Percentiles rank a stretch among this genome's conserved stretches.
phyloP scores from a whole-genome alignment of 768 basidiomycete genomes.

The Termitomyces sp. region DNA sequence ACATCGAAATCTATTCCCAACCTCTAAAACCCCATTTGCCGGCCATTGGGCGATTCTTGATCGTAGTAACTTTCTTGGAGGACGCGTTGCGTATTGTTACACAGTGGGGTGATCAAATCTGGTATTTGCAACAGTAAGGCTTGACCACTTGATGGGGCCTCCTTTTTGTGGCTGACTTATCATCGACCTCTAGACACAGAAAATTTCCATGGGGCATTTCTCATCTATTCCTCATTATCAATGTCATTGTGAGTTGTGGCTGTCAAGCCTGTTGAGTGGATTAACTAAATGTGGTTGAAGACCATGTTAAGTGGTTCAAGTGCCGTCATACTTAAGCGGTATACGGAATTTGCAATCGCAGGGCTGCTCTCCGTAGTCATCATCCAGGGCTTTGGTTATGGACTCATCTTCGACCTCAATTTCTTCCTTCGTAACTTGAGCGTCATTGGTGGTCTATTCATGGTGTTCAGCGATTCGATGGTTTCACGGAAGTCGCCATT shows the following conservation, averaged over 20 bases:
- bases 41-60: slow-evolving; percentile 91
- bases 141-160: background rate
- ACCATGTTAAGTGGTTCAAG: slow-evolving; percentile 84
- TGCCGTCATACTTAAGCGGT: slow-evolving; percentile 80
- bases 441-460: slow-evolving; percentile 96
- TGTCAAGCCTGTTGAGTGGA: background rate
- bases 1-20: slow-evolving; percentile 87
- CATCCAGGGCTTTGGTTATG: slow-evolving; percentile 96
- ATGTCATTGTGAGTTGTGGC: slow-evolving; percentile 71
- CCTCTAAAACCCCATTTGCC: slow-evolving; percentile 94
- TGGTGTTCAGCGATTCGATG: slow-evolving; percentile 98
- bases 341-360: slow-evolving; percentile 85
- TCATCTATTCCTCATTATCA: slow-evolving; percentile 86
- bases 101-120: slow-evolving; percentile 96
- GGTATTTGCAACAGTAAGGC: slow-evolving; percentile 92
- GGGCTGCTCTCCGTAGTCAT: slow-evolving; percentile 90
- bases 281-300: slow-evolving; percentile 32
- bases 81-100: slow-evolving; percentile 91
- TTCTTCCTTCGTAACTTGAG: slow-evolving; percentile 99
- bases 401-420: slow-evolving; percentile 98
- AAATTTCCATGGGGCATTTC: slow-evolving; percentile 95
- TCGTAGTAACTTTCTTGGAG: slow-evolving; percentile 97
- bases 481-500: slow-evolving; percentile 82
- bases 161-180: slow-evolving; percentile 10
- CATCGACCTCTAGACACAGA: slow-evolving; percentile 62